Percentiles rank a stretch among this genome's conserved stretches.
phyloP scores from a whole-genome alignment of 768 basidiomycete species.

The Cyathus striatus region DNA sequence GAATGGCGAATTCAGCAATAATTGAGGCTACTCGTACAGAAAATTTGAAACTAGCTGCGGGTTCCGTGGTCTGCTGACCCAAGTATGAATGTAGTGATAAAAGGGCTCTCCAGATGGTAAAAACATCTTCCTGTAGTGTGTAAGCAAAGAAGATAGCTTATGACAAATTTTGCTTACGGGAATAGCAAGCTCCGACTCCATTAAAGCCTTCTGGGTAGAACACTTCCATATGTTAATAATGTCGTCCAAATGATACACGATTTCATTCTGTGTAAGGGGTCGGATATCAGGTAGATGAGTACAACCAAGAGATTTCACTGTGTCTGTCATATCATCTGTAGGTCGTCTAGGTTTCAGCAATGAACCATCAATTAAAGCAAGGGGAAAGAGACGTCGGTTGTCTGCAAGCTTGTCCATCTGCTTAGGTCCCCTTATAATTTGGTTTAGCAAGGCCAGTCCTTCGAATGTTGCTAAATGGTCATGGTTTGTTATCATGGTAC shows the following conservation, averaged over 20 bases:
- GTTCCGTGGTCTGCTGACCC: conserved; percentile 29
- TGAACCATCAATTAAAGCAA: conserved; percentile 39
- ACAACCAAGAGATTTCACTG: background rate
- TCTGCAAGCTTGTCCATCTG: no score
- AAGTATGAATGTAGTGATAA: conserved; percentile 45
- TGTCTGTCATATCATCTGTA: background rate
- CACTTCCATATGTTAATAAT: conserved; percentile 13
- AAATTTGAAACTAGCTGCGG: conserved; percentile 26
- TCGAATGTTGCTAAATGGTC: conserved; percentile 20
- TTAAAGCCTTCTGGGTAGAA: conserved; percentile 9
- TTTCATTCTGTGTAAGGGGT: conserved; percentile 18
- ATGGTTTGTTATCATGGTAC: conserved; percentile 27
- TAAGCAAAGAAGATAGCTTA: background rate
- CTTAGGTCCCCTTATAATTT: no score
- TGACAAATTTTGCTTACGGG: conserved; percentile 7
- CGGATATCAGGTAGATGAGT: conserved; percentile 5
- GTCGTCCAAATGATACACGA: conserved; percentile 16
- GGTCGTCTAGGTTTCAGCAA: conserved; percentile 4
- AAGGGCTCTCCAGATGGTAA: conserved; percentile 50
- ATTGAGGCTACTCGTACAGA: conserved; percentile 26
- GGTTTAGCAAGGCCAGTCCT: conserved; percentile 25
- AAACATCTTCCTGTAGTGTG: conserved; percentile 27
- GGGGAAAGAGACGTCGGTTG: conserved; percentile 18
- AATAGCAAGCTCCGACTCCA: conserved; percentile 8
- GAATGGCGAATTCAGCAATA: conserved; percentile 28